A percentile compares a stretch with the other conserved stretches of the same genome.
Conservation (phyloP, 2,329 filamentous ascomycete species). For the Nectriaceae sp. region DNA sequence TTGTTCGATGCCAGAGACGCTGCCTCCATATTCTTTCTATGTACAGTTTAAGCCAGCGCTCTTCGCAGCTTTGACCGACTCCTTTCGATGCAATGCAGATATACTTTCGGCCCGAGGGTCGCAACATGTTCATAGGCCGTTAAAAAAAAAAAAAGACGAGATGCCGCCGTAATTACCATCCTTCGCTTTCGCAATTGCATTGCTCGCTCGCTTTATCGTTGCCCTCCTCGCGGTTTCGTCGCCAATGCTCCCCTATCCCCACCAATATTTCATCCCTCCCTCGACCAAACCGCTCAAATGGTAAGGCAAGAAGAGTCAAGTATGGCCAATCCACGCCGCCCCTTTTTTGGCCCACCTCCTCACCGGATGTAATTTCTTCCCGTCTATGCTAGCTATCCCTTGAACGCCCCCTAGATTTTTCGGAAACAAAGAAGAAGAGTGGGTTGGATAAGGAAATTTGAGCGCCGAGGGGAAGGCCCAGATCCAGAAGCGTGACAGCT, state of each 20-base stretch:
- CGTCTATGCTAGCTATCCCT: slow-evolving; percentile 13
- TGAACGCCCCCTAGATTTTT: slow-evolving; percentile 14
- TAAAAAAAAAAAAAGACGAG: slow-evolving; percentile 11
- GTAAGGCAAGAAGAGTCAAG: background rate
- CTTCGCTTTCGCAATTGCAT: slow-evolving; percentile 6
- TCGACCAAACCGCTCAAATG: background rate
- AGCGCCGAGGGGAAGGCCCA: background rate
- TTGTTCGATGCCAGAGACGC: background rate
- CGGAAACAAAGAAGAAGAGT: slow-evolving; percentile 3
- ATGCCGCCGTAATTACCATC: slow-evolving; percentile 20
- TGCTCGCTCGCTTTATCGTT: background rate
- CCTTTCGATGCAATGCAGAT: slow-evolving; percentile 31
- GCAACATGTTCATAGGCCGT: slow-evolving; percentile 19
- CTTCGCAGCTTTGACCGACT: slow-evolving; percentile 20
- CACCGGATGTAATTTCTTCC: slow-evolving; percentile 4
- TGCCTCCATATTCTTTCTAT: background rate
- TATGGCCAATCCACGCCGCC: slow-evolving; percentile 9
- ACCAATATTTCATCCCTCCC: background rate
- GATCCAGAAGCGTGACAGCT: background rate
- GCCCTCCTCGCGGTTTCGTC: background rate
- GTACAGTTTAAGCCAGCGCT: background rate
- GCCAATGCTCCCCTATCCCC: background rate
- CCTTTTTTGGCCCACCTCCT: background rate
- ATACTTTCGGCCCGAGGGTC: slow-evolving; percentile 21
- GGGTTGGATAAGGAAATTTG: background rate